These are phyloP conservation scores for Pythium folliculosum DNA, from an alignment of 352 stramenopile species.

Conservation along the genomic window DNA sequence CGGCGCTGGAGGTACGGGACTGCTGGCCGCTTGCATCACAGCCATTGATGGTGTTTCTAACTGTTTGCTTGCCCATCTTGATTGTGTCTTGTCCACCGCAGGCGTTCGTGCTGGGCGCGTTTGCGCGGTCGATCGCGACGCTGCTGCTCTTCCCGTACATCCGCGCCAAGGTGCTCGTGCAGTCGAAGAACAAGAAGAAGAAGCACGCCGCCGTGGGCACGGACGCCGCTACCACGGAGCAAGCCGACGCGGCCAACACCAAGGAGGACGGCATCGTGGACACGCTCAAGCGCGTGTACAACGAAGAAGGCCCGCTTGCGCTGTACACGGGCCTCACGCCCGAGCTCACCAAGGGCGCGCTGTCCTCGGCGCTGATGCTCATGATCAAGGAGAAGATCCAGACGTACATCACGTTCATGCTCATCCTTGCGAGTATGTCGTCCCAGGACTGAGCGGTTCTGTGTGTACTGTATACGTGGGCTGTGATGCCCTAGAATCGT, in stretches of 20 bases:
- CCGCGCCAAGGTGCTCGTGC: slow-evolving; percentile 94
- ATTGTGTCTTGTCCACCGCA: slow-evolving; percentile 47
- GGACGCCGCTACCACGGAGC: slow-evolving; percentile 19
- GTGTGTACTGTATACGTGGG: neutral
- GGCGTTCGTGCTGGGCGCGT: slow-evolving; percentile 94
- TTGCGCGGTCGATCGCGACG: slow-evolving; percentile 94
- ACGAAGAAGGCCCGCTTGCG: slow-evolving; percentile 82
- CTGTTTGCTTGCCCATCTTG: too few relatives aligned
- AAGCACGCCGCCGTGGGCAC: slow-evolving; percentile 9
- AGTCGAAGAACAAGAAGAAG: slow-evolving; percentile 81
- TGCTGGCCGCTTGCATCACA: neutral
- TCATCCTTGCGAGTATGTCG: slow-evolving; percentile 60
- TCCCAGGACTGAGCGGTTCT: slow-evolving; percentile 20
- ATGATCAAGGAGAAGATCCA: slow-evolving; percentile 98
- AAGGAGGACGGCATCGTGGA: slow-evolving; percentile 83
- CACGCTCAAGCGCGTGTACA: slow-evolving; percentile 76
- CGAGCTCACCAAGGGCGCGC: slow-evolving; percentile 95
- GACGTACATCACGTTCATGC: slow-evolving; percentile 81
- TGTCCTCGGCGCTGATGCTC: slow-evolving; percentile 96
- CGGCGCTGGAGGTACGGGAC: slow-evolving; percentile 61
- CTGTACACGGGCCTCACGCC: slow-evolving; percentile 94
- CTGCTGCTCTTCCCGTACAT: slow-evolving; percentile 97
- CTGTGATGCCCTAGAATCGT: neutral
- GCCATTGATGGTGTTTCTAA: neutral
- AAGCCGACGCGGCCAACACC: slow-evolving; percentile 17